These are phyloP conservation scores for Phialocephala sp. DNA, from an alignment of 2,329 filamentous ascomycete genomes.

Conservation along the genomic window DNA sequence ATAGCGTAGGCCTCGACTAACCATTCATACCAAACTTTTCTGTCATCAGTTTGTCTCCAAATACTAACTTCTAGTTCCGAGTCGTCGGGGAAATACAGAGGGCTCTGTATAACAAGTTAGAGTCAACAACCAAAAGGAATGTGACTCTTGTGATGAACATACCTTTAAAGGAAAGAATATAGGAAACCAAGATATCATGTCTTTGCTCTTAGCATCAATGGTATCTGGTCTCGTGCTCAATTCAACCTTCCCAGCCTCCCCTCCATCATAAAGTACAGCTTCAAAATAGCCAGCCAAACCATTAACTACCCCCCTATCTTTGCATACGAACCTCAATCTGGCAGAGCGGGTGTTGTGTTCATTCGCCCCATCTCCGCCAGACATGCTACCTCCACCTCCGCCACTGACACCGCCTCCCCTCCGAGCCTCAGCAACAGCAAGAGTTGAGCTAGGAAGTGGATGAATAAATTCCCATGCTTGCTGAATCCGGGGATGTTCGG, in stretches of 20 bases:
- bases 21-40: slow-evolving; percentile 99
- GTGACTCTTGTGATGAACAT: slow-evolving; percentile 40
- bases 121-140: not conserved
- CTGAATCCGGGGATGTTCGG: slow-evolving; percentile 69
- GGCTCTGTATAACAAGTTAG: slow-evolving; percentile 62
- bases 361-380: slow-evolving; percentile 80
- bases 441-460: slow-evolving; percentile 66
- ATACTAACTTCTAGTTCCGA: slow-evolving; percentile 89
- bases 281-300: slow-evolving; percentile 96
- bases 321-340: slow-evolving; percentile 77
- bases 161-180: slow-evolving; percentile 98
- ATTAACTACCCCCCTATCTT: slow-evolving; percentile 82
- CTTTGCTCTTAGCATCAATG: slow-evolving; percentile 90
- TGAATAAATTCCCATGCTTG: slow-evolving; percentile 82
- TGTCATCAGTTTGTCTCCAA: slow-evolving; percentile 94
- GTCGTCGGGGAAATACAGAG: slow-evolving; percentile 83
- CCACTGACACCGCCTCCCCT: slow-evolving; percentile 68
- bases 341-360: slow-evolving; percentile 89
- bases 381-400: slow-evolving; percentile 74
- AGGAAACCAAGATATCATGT: slow-evolving; percentile 99
- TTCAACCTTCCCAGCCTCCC: slow-evolving; percentile 67
- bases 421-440: slow-evolving; percentile 61
- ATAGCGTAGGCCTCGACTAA: slow-evolving; percentile 82
- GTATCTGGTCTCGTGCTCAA: slow-evolving; percentile 91
- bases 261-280: slow-evolving; percentile 80